Evolutionary conservation across 2,329 filamentous ascomycete species (phyloP).

Genomic region (Xylaria polymorpha): DNA sequence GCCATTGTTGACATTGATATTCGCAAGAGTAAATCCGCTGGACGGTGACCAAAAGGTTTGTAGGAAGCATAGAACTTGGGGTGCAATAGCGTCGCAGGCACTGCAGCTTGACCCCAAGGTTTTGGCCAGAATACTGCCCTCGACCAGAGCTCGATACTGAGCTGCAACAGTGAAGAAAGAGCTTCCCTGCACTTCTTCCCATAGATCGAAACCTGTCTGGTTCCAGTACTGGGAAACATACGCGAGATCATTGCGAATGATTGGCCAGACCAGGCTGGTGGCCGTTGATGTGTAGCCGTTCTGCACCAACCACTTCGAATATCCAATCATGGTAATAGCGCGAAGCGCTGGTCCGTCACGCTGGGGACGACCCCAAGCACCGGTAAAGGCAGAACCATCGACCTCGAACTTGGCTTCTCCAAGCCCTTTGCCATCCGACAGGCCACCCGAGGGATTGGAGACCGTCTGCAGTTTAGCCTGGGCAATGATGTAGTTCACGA

Average conservation of each 20-base stretch:
- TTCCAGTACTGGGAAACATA: slow-evolving; percentile 82
- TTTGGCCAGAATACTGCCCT: slow-evolving; percentile 74
- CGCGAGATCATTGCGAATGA: slow-evolving; percentile 79
- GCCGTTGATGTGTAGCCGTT: slow-evolving; percentile 72
- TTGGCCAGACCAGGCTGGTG: slow-evolving; percentile 72
- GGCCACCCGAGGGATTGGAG: slow-evolving; percentile 74
- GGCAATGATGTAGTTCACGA: slow-evolving; percentile 75
- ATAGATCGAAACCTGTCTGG: slow-evolving; percentile 77
- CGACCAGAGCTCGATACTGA: slow-evolving; percentile 75
- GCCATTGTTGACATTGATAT: slow-evolving; percentile 71
- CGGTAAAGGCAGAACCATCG: slow-evolving; percentile 72
- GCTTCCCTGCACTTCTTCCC: slow-evolving; percentile 82
- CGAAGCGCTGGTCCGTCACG: slow-evolving; percentile 82
- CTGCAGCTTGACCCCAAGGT: slow-evolving; percentile 69
- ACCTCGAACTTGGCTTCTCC: slow-evolving; percentile 81
- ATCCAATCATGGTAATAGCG: slow-evolving; percentile 77
- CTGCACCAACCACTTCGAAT: slow-evolving; percentile 76
- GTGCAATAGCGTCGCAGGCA: slow-evolving; percentile 72
- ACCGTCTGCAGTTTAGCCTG: slow-evolving; percentile 75
- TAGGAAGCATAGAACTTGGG: slow-evolving; percentile 77
- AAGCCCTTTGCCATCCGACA: slow-evolving; percentile 65
- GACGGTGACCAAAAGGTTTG: slow-evolving; percentile 77
- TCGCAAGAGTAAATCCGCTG: slow-evolving; percentile 73
- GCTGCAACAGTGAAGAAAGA: slow-evolving; percentile 83
- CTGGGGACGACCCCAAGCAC: slow-evolving; percentile 81